Evolutionary conservation across 2,329 filamentous ascomycete species (phyloP), one percentile per base, ranked within the genome.

Genomic region (Stagonosporopsis cucurbitacearum): DNA sequence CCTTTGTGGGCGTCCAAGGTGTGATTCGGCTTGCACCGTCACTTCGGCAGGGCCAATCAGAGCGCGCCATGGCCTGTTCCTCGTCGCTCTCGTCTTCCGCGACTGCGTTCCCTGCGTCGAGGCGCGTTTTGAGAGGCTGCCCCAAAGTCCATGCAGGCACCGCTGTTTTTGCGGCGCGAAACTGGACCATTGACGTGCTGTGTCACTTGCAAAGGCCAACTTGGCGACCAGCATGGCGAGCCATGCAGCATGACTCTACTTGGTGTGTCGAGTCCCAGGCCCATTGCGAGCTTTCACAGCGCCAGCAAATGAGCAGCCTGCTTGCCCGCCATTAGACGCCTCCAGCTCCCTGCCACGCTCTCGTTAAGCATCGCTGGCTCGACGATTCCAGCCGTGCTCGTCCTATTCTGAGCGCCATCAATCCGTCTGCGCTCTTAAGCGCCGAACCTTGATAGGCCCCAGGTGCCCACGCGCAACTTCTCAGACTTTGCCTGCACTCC

Each of bases 321-420:
- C 53, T 56, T 48, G 63, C 64, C 66, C 64, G 69, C 68, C 68
- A 68, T 69, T 74, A 65, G 58, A 71, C 72, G 69, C 71, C 68
- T 69, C 69, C 67, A 52, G 30, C 50, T 67, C 56, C 65, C 52
- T 65, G 60, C 58, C 41, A 61, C 59, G 57, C 56, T 63, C 61
- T 69, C 62, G 60, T 68, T 57, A 64, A 65, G 53, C 59, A 58
- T 47, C 45, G 44, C 60, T 68, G 62, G 61, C 61, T 66, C 52
- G 57, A 69, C 54, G 55, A 54, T 51, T 59, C 62, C 57, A 61
- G 64, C 63, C 65, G 59, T 70, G 63, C 63, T 59, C 36, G 64
- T 68, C 65, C 73, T 74, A 72, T 74, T 74, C 71, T 73, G 64
- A 73, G 68, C 67, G 65, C 63, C 66, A 70, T 70, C 66, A 68